phyloP scores from a whole-genome alignment of 2,329 filamentous ascomycete genomes.

The Cercospora sojina region DNA sequence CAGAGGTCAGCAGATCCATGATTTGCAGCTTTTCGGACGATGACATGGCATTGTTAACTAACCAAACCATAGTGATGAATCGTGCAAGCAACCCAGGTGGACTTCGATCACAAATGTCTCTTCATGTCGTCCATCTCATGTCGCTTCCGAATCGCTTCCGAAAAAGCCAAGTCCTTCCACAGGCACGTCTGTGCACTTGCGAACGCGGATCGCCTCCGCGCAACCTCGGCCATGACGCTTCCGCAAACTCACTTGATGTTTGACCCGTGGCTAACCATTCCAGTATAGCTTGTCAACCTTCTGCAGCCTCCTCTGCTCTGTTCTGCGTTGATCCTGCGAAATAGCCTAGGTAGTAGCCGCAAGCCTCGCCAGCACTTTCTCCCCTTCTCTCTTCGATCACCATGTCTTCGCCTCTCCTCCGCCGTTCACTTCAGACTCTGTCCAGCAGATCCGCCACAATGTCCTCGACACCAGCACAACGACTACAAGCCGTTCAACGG shows the following conservation, averaged over 20 bases:
- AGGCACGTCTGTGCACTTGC: neutral
- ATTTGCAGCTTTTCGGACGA: neutral
- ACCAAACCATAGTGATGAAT: neutral
- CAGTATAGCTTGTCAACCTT: conserved; percentile 14
- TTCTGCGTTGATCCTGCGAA: conserved; percentile 1
- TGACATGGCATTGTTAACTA: neutral
- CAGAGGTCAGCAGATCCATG: neutral
- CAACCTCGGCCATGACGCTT: conserved; percentile 9
- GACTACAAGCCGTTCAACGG: conserved; percentile 32
- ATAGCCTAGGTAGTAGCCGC: conserved; percentile 10
- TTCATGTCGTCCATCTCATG: neutral
- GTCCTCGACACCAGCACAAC: conserved; percentile 30
- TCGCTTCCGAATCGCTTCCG: conserved; percentile 8
- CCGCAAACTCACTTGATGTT: neutral
- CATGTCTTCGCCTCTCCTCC: conserved; percentile 29
- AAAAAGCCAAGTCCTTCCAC: conserved; percentile 1
- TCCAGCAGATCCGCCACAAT: conserved; percentile 26
- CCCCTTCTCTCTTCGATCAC: conserved; percentile 1
- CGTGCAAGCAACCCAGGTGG: neutral
- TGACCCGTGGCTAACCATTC: conserved; percentile 15
- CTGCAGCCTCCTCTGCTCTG: conserved; percentile 1
- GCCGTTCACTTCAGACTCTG: conserved; percentile 26
- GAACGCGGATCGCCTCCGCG: conserved; percentile 1
- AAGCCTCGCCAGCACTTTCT: conserved; percentile 1
- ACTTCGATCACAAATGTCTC: neutral